These are phyloP conservation scores for maize (Zea mays) DNA, from an alignment of 176 grass and related monocot genomes.

Conservation along the genomic window DNA sequence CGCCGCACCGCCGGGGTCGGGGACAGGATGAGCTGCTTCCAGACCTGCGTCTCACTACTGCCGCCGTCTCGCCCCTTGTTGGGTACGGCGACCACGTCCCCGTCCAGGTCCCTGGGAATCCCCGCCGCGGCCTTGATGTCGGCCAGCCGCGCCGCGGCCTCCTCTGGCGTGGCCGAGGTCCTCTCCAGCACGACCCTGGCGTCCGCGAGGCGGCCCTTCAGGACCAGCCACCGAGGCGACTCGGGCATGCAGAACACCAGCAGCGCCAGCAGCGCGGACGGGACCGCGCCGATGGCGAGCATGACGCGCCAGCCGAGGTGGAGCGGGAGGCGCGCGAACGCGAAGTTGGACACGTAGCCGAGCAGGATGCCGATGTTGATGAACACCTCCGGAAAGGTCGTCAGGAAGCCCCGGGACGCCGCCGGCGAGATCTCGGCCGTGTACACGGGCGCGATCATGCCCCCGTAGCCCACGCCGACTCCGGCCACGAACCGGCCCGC, in stretches of 20 bases:
- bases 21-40: conserved; percentile 63
- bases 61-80: conserved; percentile 13
- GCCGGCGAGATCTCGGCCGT: conserved; percentile 72
- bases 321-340: conserved; percentile 48
- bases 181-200: conserved; percentile 57
- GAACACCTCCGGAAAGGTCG: conserved; percentile 77
- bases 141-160: conserved; percentile 55
- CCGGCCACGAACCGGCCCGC: conserved; percentile 70
- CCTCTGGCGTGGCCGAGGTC: conserved; percentile 55
- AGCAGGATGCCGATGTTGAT: conserved; percentile 82
- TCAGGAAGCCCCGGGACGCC: conserved; percentile 57
- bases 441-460: conserved; percentile 80
- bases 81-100: conserved; percentile 58
- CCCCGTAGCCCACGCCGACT: conserved; percentile 66
- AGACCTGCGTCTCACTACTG: conserved; percentile 42
- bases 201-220: conserved; percentile 59
- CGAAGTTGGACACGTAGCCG: conserved; percentile 77
- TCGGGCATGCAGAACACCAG: conserved; percentile 72
- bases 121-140: conserved; percentile 72
- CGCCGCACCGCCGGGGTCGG: conserved; percentile 51
- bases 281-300: conserved; percentile 64
- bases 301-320: conserved; percentile 66
- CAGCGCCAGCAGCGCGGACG: conserved; percentile 57
- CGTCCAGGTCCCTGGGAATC: conserved; percentile 52
- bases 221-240: conserved; percentile 75